Evolutionary conservation across 352 stramenopile genomes (phyloP), one percentile per base, ranked within the genome.

Genomic region (Phytophthora megakarya): DNA sequence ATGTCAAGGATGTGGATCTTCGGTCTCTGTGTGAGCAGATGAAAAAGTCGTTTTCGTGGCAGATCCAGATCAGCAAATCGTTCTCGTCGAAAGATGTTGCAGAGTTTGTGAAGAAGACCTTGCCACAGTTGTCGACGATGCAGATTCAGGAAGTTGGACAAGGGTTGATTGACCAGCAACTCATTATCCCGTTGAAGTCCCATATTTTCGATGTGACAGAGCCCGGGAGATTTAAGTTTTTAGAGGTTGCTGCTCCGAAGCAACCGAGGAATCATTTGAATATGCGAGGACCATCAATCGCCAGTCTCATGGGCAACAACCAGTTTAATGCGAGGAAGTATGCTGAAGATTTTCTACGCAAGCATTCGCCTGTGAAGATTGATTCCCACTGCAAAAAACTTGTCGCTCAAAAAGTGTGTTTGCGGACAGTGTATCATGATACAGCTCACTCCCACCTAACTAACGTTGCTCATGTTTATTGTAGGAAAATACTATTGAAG

Each of bases 401-500:
- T n/a, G 53, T 90, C 8, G 75, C 70, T 25, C 82, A 91, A 64
- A 95, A 95, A 66, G 85, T 85, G 15, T 25, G 47, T 33, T 25
- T 23, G 2, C n/a, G n/a, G n/a, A n/a, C n/a, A n/a, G n/a, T n/a
- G n/a, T n/a, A n/a, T 35, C 21, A 11, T 40, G 35, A 43, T 42
- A n/a, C 32, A 7, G 25, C 22, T 44, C 46, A 39, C 9, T 28
- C 42, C 53, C 18, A 49, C 48, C 19, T 54, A 5, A 35, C 30
- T 28, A 9, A 7, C 13, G 53, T 21, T 39, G 15, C 13, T 8
- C 28, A 12, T 57, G 32, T 25, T 33, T 58, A 11, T 19, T 57
- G 16, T 55, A 91, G 79, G 83, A 95, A 38, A 81, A 86, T 53
- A 93, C 84, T n/a, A 92, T 92, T 35, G 81, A 93, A 16, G 84